These are phyloP conservation scores for Fusarium concolor DNA, from an alignment of 2,329 filamentous ascomycete genomes.

Conservation along the genomic window DNA sequence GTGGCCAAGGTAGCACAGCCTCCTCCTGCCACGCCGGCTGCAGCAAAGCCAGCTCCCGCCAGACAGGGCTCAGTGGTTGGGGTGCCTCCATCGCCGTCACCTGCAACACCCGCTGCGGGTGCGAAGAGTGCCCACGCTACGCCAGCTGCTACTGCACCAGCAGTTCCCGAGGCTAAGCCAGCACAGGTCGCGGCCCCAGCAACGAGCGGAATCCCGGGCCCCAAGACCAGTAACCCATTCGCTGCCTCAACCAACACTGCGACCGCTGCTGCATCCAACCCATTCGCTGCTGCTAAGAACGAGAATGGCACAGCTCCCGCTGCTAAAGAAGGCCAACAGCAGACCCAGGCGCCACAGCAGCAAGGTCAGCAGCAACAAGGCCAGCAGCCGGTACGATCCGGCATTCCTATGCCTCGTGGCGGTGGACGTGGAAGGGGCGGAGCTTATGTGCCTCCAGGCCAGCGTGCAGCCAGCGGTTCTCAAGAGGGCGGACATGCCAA, in stretches of 20 bases:
- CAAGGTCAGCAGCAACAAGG: conserved; percentile 15
- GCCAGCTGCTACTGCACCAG: conserved; percentile 25
- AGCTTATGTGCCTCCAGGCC: conserved; percentile 53
- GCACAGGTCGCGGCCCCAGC: conserved; percentile 29
- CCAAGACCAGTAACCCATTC: conserved; percentile 50
- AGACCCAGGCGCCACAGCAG: conserved; percentile 27
- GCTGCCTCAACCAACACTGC: conserved; percentile 39
- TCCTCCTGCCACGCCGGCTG: conserved; percentile 43
- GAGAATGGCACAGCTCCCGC: conserved; percentile 31
- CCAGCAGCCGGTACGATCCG: conserved; percentile 47
- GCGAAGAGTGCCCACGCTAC: conserved; percentile 22
- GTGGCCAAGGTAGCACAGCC: conserved; percentile 70
- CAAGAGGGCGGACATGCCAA: conserved; percentile 51
- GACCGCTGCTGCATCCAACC: conserved; percentile 41
- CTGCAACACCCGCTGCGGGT: conserved; percentile 36
- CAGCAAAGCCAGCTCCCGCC: conserved; percentile 41
- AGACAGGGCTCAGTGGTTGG: conserved; percentile 40
- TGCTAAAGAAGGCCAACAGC: conserved; percentile 28
- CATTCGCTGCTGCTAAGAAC: conserved; percentile 42
- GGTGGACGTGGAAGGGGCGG: conserved; percentile 56
- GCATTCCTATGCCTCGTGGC: conserved; percentile 57
- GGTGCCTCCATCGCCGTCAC: conserved; percentile 39
- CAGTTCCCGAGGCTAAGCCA: conserved; percentile 34
- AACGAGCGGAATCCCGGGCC: conserved; percentile 37
- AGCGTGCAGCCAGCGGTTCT: conserved; percentile 51